Evolutionary conservation across 1,284 basidiomycete genomes (phyloP), one percentile per base, ranked within the genome.

Genomic region (Ganoderma lucidum): DNA sequence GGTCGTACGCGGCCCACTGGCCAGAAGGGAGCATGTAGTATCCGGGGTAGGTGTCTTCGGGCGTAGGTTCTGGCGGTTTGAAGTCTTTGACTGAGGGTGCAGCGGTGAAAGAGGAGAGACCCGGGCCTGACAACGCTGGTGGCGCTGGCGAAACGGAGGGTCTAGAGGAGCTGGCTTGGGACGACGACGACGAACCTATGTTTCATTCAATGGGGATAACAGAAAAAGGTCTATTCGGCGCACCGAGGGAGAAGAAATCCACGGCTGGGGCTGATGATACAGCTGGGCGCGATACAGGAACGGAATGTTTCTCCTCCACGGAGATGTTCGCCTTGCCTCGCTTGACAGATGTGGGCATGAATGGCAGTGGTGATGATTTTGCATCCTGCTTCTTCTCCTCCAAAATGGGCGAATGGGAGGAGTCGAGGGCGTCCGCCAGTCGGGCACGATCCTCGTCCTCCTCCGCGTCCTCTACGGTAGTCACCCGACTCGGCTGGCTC

Each of bases 21-120:
- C 95, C 94, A 1, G 92, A 91, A 0, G 94, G 94, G 35, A 93
- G 86, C 71, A 92, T 89, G 79, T 97, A 96, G 81, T 96, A 97
- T 2, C 95, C 95, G 2, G 95, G 95, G 79, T 96, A 96, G 23
- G 88, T 88, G 77, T 96, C 95, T 28, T 84, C 82, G 0, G 88
- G 84, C 4, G 89, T 92, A 0, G 95, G 95, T 65, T 90, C 88
- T 0, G 94, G 95, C 0, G 92, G 90, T 48, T 88, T 83, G 76
- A 92, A 96, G 63, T 91, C 90, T 17, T 90, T 86, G 9, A 95
- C 78, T 32, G 80, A 80, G 6, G 93, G 93, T 0, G 93, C 93
- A 39, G 93, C 88, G 9, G 90, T 91, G n/a, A 88, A 65, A 73
- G 76, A 65, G 32, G 76, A 73, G 59, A 78, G 66, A n/a, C 64